These are phyloP conservation scores for Tuber aestivum DNA, from an alignment of 495 filamentous ascomycete species.

Conservation along the genomic window DNA sequence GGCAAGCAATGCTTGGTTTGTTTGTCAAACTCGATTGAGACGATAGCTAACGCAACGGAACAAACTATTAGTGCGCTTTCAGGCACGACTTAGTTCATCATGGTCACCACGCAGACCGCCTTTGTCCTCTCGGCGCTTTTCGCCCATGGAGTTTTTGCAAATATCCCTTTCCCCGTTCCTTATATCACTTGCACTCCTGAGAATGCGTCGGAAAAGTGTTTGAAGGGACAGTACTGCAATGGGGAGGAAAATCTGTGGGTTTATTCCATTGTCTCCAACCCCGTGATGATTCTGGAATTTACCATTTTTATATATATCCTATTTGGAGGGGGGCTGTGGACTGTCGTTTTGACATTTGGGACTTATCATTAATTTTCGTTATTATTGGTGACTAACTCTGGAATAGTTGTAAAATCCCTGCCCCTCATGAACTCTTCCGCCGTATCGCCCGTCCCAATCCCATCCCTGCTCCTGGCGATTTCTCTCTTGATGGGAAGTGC, in stretches of 20 bases:
- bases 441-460: slow-evolving; percentile 20
- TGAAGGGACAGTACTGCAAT: slow-evolving; percentile 14
- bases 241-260: slow-evolving; percentile 8
- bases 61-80: slow-evolving; percentile 15
- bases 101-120: slow-evolving; percentile 17
- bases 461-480: slow-evolving; percentile 29
- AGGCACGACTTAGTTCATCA: slow-evolving; percentile 25
- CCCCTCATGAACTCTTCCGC: slow-evolving; percentile 13
- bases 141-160: slow-evolving; percentile 29
- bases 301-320: background rate
- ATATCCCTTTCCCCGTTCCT: slow-evolving; percentile 8
- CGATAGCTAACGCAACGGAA: slow-evolving; percentile 4
- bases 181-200: slow-evolving; percentile 8
- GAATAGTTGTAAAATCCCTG: background rate
- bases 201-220: slow-evolving; percentile 1
- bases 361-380: background rate
- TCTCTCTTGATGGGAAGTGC: slow-evolving; percentile 24
- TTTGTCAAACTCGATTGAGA: background rate
- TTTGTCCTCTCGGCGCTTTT: slow-evolving; percentile 32
- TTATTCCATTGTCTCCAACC: background rate
- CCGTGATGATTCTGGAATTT: background rate
- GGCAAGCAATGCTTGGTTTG: slow-evolving; percentile 9
- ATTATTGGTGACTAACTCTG: background rate
- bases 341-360: background rate
- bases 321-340: background rate